Evolutionary conservation across 164 flowering plant species (phyloP).

Genomic region (Magnolia kwangsiensis): DNA sequence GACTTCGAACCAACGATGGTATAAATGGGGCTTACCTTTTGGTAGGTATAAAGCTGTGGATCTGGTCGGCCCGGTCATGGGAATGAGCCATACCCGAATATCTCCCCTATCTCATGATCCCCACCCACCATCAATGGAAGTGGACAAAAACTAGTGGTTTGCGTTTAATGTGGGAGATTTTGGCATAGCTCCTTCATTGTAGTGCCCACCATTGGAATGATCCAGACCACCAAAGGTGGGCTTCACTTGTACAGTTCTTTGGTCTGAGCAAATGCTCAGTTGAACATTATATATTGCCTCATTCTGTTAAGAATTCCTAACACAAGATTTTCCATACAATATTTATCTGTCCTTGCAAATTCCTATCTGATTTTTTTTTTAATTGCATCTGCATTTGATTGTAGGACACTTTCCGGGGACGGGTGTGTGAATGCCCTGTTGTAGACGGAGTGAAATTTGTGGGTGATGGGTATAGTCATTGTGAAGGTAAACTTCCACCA

Average conservation of each 20-base stretch:
- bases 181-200: not conserved
- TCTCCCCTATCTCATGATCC: not conserved
- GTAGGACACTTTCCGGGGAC: slow-evolving; percentile 95
- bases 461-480: slow-evolving; percentile 90
- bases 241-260: not conserved
- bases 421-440: slow-evolving; percentile 90
- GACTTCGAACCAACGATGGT: not conserved
- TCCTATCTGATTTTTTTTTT: not conserved
- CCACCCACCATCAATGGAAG: not conserved
- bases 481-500: slow-evolving; percentile 59
- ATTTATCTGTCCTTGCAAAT: not conserved
- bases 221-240: not conserved
- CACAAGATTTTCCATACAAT: not conserved
- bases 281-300: not conserved
- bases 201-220: not conserved
- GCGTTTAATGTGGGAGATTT: not conserved
- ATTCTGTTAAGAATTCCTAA: not conserved
- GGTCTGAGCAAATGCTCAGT: not conserved
- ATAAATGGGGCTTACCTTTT: not conserved
- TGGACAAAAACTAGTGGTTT: not conserved
- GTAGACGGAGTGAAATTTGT: slow-evolving; percentile 77
- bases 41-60: not conserved
- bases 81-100: not conserved
- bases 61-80: not conserved
- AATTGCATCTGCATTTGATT: not conserved